Base-by-base conservation (phyloP, 2,329 filamentous ascomycete species). In the Berkeleyomyces rouxiae region DNA sequence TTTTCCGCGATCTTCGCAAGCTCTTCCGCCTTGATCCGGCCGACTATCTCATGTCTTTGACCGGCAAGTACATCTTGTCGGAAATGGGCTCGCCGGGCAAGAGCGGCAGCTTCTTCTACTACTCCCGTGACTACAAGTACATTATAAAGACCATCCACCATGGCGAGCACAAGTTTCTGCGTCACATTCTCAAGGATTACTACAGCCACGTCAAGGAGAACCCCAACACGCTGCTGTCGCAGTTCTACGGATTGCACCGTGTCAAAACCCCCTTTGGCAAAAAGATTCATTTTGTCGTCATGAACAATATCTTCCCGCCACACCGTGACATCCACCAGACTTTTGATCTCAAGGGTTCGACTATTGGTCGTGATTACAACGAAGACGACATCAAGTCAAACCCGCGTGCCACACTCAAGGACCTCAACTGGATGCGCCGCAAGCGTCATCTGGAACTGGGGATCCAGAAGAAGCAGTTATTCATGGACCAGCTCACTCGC, bases 131-230 rank as follows among this genome's bases (percentile, higher is more conserved):
- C 75, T 99, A 99, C 80, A 97, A 96, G 75, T 99, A 99, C 76
- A 99, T 99, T 75, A 99, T 99, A 82, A 99, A 99, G 76, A 99
- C 93, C 31, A 97, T 99, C 68, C 93, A 99, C 72, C 93, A 97
- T 70, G 84, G 84, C 68, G 93, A 99, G 74, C 88, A 92, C 77
- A 91, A 91, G 70, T 91, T 92, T 67, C 79, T 95, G 58, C 80
- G 88, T 60, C 90, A 86, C 73, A 88, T 92, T 64, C 77, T 95
- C 63, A 89, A 86, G 71, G 88, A 97, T 65, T 99, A 99, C 74
- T 96, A 96, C 75, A 79, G 87, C 63, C 93, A 99, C 72, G 90
- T 97, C 67, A 84, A 85, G 69, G 82, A 90, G 43, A 97, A 99
- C 73, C 93, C 93, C 5, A 96, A 99, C 74, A 99, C 95, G 0